Evolutionary conservation across 2,329 filamentous ascomycete genomes (phyloP), one percentile per base, ranked within the genome.

Genomic region (Trichoderma sp.): DNA sequence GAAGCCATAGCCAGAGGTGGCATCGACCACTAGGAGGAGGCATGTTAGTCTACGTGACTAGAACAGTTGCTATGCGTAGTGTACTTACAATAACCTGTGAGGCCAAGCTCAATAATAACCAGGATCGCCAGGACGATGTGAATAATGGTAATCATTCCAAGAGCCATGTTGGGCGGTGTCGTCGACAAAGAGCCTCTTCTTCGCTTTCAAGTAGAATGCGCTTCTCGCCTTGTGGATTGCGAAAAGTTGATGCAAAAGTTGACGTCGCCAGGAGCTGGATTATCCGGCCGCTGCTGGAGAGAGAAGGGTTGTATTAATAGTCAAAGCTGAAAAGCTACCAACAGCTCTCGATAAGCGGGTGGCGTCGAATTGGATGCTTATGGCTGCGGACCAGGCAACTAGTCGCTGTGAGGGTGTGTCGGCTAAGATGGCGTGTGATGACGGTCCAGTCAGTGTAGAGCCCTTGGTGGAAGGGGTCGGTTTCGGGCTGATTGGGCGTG

Each of bases 21-120:
- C 5, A 34, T 69, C 47, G 24, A 70, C 66, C 47, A 67, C 68
- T 70, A 52, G 2, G n/a, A 12, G 3, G 7, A 24, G 7, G 1
- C 17, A 5, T 30, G 52, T 59, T 58, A 56, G 41, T 12, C 19
- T 21, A 5, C 6, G n/a, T 12, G 5, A 17, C 10, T 7, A 5
- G 17, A 28, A 14, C 19, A 15, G 4, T 14, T 15, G 14, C 21
- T 3, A 26, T 14, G 4, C 7, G 5, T 3, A n/a, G n/a, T 5
- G 26, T 24, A 72, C 83, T 30, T 81, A 93, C 91, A 81, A 73
- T 93, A 93, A 60, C 84, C 89, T 55, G 87, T 89, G 43, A 96
- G 77, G 24, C 89, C 92, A 10, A 96, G 84, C 71, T 93, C 86
- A 69, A 93, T 87, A 67, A 95, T 80, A 43, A 88, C 82, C 71